phyloP scores from a whole-genome alignment of 495 filamentous ascomycete species.

The Bombardia bombarda region DNA sequence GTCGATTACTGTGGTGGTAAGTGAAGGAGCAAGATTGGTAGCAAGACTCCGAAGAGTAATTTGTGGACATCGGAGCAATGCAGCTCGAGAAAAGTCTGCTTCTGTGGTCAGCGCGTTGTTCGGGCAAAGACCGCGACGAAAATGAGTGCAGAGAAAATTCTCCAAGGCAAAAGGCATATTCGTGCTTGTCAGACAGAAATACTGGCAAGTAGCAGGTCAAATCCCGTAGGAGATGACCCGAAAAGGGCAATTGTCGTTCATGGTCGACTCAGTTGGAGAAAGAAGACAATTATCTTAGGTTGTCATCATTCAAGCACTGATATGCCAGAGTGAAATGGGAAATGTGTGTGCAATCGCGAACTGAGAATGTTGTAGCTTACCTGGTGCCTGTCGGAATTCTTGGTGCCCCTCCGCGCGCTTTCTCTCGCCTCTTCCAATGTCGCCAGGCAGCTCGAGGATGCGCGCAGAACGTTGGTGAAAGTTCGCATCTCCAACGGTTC shows the following conservation, averaged over 20 bases:
- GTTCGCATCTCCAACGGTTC: too few species aligned
- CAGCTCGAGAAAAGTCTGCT: neutral
- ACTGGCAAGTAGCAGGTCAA: conserved; percentile 98
- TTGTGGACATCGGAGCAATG: too few species aligned
- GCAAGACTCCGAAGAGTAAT: neutral
- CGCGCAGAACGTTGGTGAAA: too few species aligned
- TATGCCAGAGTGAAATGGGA: too few species aligned
- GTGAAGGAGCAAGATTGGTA: neutral
- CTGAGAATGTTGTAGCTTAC: conserved; percentile 14
- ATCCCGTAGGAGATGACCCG: conserved; percentile 58
- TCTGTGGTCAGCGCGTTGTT: conserved; percentile 5
- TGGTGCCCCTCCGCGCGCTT: neutral
- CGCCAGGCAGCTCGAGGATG: too few species aligned
- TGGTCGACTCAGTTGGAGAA: conserved; percentile 90
- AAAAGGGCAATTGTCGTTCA: conserved; percentile 76
- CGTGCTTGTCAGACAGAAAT: conserved; percentile 67
- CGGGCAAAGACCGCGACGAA: too few species aligned
- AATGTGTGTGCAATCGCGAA: conserved; percentile 1
- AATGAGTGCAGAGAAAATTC: too few species aligned
- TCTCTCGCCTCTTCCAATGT: neutral
- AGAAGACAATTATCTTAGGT: conserved; percentile 66
- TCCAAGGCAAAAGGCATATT: conserved; percentile 2
- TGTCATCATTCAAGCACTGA: conserved; percentile 83
- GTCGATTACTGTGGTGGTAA: too few species aligned
- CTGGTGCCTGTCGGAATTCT: neutral